Conservation (phyloP, 345 rosid genomes). For the Populus pruinosa region DNA sequence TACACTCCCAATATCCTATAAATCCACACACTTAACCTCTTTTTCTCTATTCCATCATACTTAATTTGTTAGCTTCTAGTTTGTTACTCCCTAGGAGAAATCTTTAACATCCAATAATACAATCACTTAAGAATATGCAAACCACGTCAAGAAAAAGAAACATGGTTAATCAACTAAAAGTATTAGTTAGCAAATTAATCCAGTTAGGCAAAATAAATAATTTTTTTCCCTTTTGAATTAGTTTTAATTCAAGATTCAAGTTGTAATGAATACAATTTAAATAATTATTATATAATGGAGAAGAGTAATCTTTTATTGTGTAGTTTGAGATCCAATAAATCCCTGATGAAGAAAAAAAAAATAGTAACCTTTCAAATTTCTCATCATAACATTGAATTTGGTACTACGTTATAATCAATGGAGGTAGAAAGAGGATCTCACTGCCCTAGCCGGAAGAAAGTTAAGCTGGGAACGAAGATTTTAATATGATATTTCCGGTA, state of each 20-base stretch:
- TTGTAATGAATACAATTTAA: too few species aligned
- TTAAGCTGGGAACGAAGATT: background rate
- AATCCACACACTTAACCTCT: conserved; percentile 17
- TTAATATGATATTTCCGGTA: background rate
- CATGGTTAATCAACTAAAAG: background rate
- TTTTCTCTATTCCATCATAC: background rate
- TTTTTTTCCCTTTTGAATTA: too few species aligned
- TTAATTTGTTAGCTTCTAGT: background rate
- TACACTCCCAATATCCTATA: background rate
- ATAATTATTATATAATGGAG: too few species aligned
- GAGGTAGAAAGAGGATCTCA: background rate
- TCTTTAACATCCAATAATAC: background rate
- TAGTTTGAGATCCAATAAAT: too few species aligned
- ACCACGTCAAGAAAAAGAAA: background rate
- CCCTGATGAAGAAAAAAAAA: too few species aligned
- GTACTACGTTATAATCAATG: background rate
- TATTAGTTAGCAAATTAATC: background rate
- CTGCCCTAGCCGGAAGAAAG: background rate
- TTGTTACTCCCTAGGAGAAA: background rate
- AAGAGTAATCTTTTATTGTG: too few species aligned
- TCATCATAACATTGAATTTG: background rate
- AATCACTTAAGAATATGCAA: too few species aligned
- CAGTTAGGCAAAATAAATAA: too few species aligned
- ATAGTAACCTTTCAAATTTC: background rate
- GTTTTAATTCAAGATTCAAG: too few species aligned